These are phyloP conservation scores for Ceratocystis diversiconidia DNA, from an alignment of 2,329 filamentous ascomycete species.

Conservation along the genomic window DNA sequence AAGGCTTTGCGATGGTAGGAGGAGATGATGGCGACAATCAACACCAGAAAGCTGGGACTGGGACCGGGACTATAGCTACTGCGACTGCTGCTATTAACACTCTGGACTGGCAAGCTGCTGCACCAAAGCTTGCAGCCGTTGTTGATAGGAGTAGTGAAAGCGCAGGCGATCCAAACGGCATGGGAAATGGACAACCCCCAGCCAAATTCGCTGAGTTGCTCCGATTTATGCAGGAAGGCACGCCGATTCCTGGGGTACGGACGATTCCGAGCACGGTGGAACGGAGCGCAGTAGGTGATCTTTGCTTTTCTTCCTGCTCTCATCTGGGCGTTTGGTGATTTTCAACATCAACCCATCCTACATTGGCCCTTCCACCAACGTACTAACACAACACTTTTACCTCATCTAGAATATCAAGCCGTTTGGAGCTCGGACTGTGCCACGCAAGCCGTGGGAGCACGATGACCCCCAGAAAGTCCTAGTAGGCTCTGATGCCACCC, in stretches of 20 bases:
- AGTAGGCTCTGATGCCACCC: background rate
- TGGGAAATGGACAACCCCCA: conserved; percentile 22
- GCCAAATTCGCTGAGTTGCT: conserved; percentile 64
- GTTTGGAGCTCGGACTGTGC: conserved; percentile 14
- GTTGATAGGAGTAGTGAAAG: conserved; percentile 27
- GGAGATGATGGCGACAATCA: background rate
- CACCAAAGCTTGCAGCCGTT: conserved; percentile 34
- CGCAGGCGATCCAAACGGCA: conserved; percentile 9
- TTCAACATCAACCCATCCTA: too few species aligned
- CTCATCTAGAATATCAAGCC: conserved; percentile 13
- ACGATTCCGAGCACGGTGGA: conserved; percentile 73
- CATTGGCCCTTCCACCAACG: too few species aligned
- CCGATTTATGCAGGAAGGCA: conserved; percentile 66
- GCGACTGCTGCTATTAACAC: background rate
- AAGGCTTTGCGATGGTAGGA: conserved; percentile 13
- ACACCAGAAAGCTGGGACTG: conserved; percentile 6
- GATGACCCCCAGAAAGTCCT: background rate
- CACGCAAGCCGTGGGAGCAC: conserved; percentile 17
- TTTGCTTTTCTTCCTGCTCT: background rate
- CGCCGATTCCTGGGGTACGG: conserved; percentile 73
- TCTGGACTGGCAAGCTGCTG: conserved; percentile 36
- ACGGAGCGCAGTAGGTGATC: conserved; percentile 47
- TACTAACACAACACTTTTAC: conserved; percentile 25
- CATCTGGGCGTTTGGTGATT: background rate
- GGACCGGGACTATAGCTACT: conserved; percentile 9